These are phyloP conservation scores for Colletotrichum acutatum DNA, from an alignment of 2,329 filamentous ascomycete genomes.

Conservation along the genomic window DNA sequence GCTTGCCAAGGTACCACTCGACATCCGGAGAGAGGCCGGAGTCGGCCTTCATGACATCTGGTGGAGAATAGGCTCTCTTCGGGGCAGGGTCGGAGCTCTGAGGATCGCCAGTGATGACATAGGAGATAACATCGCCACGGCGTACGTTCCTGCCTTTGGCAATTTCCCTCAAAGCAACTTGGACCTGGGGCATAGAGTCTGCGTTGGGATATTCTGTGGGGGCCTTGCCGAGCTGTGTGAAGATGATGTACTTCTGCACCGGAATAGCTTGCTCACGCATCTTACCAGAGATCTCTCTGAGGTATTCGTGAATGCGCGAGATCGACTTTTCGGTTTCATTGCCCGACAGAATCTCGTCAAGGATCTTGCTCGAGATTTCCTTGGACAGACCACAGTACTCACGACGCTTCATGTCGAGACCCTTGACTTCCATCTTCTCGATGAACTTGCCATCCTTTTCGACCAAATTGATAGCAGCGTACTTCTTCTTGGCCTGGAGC, in stretches of 20 bases:
- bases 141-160: slow-evolving; percentile 88
- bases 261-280: slow-evolving; percentile 86
- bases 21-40: slow-evolving; percentile 85
- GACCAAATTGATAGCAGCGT: slow-evolving; percentile 94
- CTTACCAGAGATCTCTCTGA: slow-evolving; percentile 83
- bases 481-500: slow-evolving; percentile 99
- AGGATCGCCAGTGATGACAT: slow-evolving; percentile 86
- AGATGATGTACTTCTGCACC: slow-evolving; percentile 93
- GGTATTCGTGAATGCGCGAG: slow-evolving; percentile 91
- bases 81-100: slow-evolving; percentile 76
- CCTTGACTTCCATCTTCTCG: slow-evolving; percentile 97
- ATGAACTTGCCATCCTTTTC: slow-evolving; percentile 89
- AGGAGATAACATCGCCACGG: slow-evolving; percentile 95
- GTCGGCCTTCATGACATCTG: slow-evolving; percentile 84
- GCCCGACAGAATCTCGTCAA: slow-evolving; percentile 95
- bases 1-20: slow-evolving; percentile 98
- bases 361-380: slow-evolving; percentile 87
- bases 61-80: slow-evolving; percentile 88
- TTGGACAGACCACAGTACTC: slow-evolving; percentile 97
- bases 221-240: slow-evolving; percentile 94
- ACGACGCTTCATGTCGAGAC: slow-evolving; percentile 96
- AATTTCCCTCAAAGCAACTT: slow-evolving; percentile 90
- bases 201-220: slow-evolving; percentile 95
- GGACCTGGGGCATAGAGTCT: slow-evolving; percentile 95
- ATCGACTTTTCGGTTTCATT: slow-evolving; percentile 91